A percentile compares a stretch with the other conserved stretches of the same genome.
Evolutionary conservation across 768 basidiomycete species (phyloP).

Genomic region (Jaapia argillacea): DNA sequence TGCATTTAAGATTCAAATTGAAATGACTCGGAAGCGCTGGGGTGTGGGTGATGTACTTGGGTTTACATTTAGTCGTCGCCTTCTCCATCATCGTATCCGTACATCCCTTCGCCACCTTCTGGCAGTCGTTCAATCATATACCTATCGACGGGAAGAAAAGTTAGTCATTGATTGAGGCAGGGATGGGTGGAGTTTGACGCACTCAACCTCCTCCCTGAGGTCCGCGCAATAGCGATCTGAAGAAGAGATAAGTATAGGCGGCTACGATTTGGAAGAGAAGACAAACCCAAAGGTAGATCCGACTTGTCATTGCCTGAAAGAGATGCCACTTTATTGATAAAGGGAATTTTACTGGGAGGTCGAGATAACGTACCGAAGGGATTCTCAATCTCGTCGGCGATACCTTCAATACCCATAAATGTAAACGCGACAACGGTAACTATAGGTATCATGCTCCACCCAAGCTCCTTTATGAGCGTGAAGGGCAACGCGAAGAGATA

Average conservation of each 20-base stretch:
- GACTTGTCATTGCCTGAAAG: conserved; percentile 32
- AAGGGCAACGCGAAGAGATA: conserved; percentile 90
- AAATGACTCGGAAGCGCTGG: not conserved
- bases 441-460: conserved; percentile 78
- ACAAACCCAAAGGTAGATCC: conserved; percentile 73
- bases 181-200: conserved; percentile 19
- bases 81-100: conserved; percentile 72
- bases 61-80: conserved; percentile 53
- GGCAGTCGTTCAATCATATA: conserved; percentile 63
- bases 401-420: conserved; percentile 92
- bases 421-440: conserved; percentile 85
- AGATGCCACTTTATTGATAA: conserved; percentile 1
- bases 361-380: conserved; percentile 60
- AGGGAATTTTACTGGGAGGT: not conserved
- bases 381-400: conserved; percentile 92
- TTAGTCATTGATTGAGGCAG: conserved; percentile 3
- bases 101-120: conserved; percentile 63
- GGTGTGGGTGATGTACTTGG: not conserved
- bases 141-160: conserved; percentile 21
- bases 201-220: conserved; percentile 79
- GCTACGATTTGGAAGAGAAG: not conserved
- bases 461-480: conserved; percentile 72
- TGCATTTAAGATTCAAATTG: not conserved
- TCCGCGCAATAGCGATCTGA: conserved; percentile 72
- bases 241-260: not conserved